Percentiles rank a stretch among this genome's conserved stretches.
phyloP scores from a whole-genome alignment of 768 basidiomycete genomes.

The Tulasnella sp. region DNA sequence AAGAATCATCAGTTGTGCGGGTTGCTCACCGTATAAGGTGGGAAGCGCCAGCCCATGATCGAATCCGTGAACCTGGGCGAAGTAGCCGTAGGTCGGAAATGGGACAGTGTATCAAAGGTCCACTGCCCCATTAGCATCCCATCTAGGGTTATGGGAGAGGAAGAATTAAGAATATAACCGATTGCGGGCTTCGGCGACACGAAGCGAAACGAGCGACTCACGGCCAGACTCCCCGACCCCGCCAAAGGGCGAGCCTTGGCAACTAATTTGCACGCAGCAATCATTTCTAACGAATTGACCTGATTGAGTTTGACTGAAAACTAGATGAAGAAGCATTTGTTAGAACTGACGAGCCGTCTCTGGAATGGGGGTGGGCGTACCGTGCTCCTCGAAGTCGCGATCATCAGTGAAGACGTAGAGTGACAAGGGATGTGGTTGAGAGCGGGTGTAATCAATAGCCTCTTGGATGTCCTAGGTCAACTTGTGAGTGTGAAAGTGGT shows the following conservation, averaged over 20 bases:
- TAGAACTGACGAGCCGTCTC: neutral
- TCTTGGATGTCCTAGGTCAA: conserved; percentile 47
- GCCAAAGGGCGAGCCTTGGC: conserved; percentile 66
- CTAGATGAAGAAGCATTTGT: conserved; percentile 36
- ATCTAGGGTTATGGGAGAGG: conserved; percentile 22
- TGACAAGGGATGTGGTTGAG: conserved; percentile 67
- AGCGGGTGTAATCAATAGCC: conserved; percentile 61
- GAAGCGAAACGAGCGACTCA: conserved; percentile 38
- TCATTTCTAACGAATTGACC: conserved; percentile 75
- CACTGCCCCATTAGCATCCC: conserved; percentile 69
- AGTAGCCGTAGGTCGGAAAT: conserved; percentile 54
- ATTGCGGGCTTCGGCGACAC: neutral
- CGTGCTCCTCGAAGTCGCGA: conserved; percentile 54
- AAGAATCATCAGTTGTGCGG: too few relatives aligned
- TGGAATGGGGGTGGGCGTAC: conserved; percentile 38
- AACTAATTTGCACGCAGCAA: conserved; percentile 51
- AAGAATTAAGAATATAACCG: neutral
- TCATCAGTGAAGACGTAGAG: conserved; percentile 74
- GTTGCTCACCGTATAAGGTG: conserved; percentile 37
- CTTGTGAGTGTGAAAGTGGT: neutral
- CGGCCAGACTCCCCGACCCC: conserved; percentile 70
- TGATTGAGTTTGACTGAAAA: conserved; percentile 65
- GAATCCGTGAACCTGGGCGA: conserved; percentile 42
- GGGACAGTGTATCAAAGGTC: conserved; percentile 73
- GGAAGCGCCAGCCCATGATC: conserved; percentile 38